A percentile compares a stretch with the other conserved stretches of the same genome.
Conservation (phyloP, 1,284 basidiomycete species). For the Grifola frondosa region DNA sequence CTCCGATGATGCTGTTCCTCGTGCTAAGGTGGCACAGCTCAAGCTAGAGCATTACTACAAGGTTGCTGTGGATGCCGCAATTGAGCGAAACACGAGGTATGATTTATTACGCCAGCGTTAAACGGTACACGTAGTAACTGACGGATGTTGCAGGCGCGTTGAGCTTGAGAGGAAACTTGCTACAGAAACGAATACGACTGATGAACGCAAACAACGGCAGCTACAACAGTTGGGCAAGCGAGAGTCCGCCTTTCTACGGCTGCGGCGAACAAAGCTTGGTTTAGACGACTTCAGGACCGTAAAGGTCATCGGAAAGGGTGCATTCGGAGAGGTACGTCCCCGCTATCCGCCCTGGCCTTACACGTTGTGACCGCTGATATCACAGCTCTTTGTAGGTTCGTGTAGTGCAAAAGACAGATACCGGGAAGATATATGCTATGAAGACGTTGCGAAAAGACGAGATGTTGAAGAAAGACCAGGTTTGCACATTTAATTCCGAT, state of each 20-base stretch:
- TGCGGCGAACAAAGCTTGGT: constrained; percentile 91
- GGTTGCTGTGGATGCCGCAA: constrained; percentile 85
- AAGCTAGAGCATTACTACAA: constrained; percentile 99
- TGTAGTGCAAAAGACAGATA: constrained; percentile 95
- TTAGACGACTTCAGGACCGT: constrained; percentile 94
- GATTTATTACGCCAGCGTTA: constrained; percentile 1
- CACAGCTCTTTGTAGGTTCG: constrained; percentile 61
- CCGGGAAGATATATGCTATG: constrained; percentile 99
- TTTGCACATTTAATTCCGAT: constrained; percentile 35
- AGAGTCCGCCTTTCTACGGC: constrained; percentile 88
- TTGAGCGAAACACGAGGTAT: constrained; percentile 71
- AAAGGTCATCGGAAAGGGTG: constrained; percentile 99
- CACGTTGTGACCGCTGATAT: constrained; percentile 7
- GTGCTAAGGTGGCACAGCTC: constrained; percentile 93
- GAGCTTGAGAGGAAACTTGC: constrained; percentile 90
- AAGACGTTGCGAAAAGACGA: constrained; percentile 97
- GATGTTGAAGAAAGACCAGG: constrained; percentile 99
- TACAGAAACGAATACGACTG: constrained; percentile 67
- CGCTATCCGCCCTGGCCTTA: constrained; percentile 3
- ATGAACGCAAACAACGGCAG: constrained; percentile 88
- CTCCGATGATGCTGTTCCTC: constrained; percentile 86
- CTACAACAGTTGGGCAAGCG: constrained; percentile 88
- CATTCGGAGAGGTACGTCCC: constrained; percentile 85
- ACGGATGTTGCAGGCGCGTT: constrained; percentile 67
- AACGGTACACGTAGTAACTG: not conserved